Conservation (phyloP, 2,329 filamentous ascomycete species). For the Aspergillus jensenii region DNA sequence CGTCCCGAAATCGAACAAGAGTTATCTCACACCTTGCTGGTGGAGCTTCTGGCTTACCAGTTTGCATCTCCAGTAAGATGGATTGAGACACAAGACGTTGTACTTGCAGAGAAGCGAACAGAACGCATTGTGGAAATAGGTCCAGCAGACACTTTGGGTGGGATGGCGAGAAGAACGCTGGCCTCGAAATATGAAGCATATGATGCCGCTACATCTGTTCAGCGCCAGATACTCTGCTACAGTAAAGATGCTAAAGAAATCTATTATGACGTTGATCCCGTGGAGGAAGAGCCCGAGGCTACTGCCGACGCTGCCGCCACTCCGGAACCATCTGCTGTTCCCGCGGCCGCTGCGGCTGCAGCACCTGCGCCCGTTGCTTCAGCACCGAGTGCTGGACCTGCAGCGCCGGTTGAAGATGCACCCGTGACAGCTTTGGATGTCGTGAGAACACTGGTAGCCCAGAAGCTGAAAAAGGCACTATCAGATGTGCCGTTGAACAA, state of each 20-base stretch:
- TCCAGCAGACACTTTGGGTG: conserved; percentile 92
- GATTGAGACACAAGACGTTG: conserved; percentile 99
- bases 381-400: conserved; percentile 75
- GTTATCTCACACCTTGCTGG: conserved; percentile 94
- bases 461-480: conserved; percentile 95
- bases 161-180: conserved; percentile 94
- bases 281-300: conserved; percentile 80
- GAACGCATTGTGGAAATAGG: conserved; percentile 98
- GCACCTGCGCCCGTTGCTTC: conserved; percentile 29
- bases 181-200: conserved; percentile 98
- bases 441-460: conserved; percentile 82
- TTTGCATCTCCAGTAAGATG: conserved; percentile 98
- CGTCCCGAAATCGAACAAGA: conserved; percentile 99
- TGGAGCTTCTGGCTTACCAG: conserved; percentile 98
- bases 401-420: conserved; percentile 78
- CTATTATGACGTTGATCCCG: conserved; percentile 96
- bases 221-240: conserved; percentile 97
- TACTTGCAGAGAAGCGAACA: conserved; percentile 91
- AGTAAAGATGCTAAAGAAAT: conserved; percentile 99
- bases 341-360: conserved; percentile 48
- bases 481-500: conserved; percentile 88
- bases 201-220: conserved; percentile 92
- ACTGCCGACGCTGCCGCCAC: conserved; percentile 38
- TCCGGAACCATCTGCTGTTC: conserved; percentile 40
- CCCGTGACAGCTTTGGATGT: conserved; percentile 89